These are phyloP conservation scores for Mimosa pudica DNA, from an alignment of 306 rosid genomes.

Conservation along the genomic window DNA sequence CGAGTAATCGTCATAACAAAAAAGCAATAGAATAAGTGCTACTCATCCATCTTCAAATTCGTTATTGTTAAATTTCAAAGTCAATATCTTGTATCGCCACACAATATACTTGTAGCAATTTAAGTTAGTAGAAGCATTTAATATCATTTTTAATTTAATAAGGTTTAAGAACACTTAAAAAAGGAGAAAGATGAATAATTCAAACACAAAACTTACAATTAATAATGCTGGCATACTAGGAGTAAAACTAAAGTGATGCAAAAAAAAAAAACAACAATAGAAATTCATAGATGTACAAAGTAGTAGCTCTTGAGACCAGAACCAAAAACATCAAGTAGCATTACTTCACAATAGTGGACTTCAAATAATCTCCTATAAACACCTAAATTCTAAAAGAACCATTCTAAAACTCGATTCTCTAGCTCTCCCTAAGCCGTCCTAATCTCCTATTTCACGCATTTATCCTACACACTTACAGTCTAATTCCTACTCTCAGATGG, in stretches of 20 bases:
- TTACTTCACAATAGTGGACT: background rate
- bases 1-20: too few relatives aligned
- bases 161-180: background rate
- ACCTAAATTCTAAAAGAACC: conserved; percentile 41
- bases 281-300: background rate
- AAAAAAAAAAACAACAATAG: background rate
- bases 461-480: conserved; percentile 24
- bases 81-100: too few relatives aligned
- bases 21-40: too few relatives aligned
- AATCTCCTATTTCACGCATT: conserved; percentile 40
- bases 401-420: conserved; percentile 48
- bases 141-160: background rate
- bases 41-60: too few relatives aligned
- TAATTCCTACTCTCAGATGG: conserved; percentile 34
- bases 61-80: too few relatives aligned
- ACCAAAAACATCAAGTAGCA: background rate
- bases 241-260: background rate
- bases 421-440: conserved; percentile 33
- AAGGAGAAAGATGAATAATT: background rate
- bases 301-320: background rate
- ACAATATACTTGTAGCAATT: too few relatives aligned
- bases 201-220: background rate
- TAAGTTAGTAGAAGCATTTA: too few relatives aligned
- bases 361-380: conserved; percentile 29
- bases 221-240: background rate